Percentiles rank a stretch among this genome's conserved stretches.
phyloP scores from a whole-genome alignment of 1,139 yeast species.

The Yamadazyma taylorii region DNA sequence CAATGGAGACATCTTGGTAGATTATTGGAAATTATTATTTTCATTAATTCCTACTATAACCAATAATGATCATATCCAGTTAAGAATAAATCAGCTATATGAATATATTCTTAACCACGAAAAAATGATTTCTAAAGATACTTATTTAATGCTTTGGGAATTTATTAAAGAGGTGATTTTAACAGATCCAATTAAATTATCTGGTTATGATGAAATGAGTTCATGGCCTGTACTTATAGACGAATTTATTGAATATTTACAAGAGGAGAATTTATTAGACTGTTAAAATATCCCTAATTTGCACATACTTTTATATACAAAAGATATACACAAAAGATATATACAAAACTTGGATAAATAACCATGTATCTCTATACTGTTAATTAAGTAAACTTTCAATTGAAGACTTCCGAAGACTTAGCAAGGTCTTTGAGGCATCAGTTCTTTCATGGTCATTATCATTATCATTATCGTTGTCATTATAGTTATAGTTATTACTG shows the following conservation, averaged over 20 bases:
- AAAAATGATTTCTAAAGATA: constrained; percentile 60
- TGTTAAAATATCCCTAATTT: not conserved
- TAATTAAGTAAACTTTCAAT: constrained; percentile 43
- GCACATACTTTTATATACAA: too few relatives aligned
- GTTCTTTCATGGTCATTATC: constrained; percentile 16
- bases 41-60: constrained; percentile 16
- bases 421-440: constrained; percentile 43
- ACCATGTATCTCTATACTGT: too few relatives aligned
- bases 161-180: constrained; percentile 56
- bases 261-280: constrained; percentile 26
- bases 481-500: too few relatives aligned
- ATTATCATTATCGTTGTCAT: constrained; percentile 2
- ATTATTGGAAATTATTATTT: constrained; percentile 76
- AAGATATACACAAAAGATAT: constrained; percentile 7
- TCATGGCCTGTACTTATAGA: constrained; percentile 95
- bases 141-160: constrained; percentile 81
- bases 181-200: constrained; percentile 47
- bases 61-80: constrained; percentile 13
- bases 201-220: constrained; percentile 69
- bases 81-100: constrained; percentile 51
- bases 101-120: constrained; percentile 35
- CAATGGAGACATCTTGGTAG: constrained; percentile 62
- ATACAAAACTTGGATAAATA: not conserved
- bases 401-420: constrained; percentile 45
- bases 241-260: constrained; percentile 68